phyloP scores from a whole-genome alignment of 2,329 filamentous ascomycete species.

The Phyllosticta citribraziliensis region DNA sequence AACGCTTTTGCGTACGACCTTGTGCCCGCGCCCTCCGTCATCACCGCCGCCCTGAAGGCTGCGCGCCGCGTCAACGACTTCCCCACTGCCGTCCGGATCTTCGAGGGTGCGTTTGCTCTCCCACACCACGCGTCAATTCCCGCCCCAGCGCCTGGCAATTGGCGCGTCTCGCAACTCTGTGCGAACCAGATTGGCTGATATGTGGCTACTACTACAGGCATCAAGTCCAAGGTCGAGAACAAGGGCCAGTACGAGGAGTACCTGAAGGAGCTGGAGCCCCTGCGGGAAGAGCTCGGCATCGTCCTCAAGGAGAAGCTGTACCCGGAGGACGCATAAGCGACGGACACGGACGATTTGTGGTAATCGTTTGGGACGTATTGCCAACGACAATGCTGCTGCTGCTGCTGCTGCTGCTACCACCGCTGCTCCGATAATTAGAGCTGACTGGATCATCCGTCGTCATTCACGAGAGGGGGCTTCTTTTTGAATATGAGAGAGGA shows the following conservation, averaged over 20 bases:
- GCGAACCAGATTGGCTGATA: not conserved
- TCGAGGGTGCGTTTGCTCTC: slow-evolving; percentile 67
- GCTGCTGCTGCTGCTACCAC: not conserved
- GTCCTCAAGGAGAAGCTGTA: slow-evolving; percentile 88
- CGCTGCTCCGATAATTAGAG: too few species aligned
- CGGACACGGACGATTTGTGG: not conserved
- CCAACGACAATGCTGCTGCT: not conserved
- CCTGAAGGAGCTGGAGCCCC: slow-evolving; percentile 80
- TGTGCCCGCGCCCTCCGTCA: slow-evolving; percentile 84
- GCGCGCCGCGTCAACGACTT: slow-evolving; percentile 96
- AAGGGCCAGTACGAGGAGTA: slow-evolving; percentile 95
- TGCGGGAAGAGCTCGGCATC: slow-evolving; percentile 90
- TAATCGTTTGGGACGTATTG: not conserved
- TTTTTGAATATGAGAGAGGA: too few species aligned
- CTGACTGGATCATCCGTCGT: too few species aligned
- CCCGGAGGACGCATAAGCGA: slow-evolving; percentile 41
- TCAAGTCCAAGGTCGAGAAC: slow-evolving; percentile 99
- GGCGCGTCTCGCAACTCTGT: not conserved
- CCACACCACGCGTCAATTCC: not conserved
- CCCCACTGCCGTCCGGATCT: slow-evolving; percentile 94
- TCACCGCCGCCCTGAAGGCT: slow-evolving; percentile 84
- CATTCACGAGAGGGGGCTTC: too few species aligned
- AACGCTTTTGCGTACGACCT: slow-evolving; percentile 99
- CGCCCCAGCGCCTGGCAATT: not conserved
- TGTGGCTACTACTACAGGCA: slow-evolving; percentile 46